Conservation (phyloP, 1,284 basidiomycete species). For the Sanghuangporus sanghuang region DNA sequence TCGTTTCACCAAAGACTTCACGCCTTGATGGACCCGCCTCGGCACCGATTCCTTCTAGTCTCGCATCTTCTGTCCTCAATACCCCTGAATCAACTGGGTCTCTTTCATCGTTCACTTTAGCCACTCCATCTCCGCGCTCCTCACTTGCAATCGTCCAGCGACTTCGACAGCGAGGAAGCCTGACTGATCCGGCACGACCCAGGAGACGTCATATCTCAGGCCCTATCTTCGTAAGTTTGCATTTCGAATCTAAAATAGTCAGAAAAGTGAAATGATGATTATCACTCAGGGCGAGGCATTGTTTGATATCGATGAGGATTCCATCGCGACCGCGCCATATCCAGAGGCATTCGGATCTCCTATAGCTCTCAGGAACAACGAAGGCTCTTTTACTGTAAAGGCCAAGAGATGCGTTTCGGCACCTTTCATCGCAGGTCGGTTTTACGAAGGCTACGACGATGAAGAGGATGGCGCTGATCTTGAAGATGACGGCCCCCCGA, state of each 20-base stretch:
- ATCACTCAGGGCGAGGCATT: slow-evolving; percentile 26
- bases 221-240: slow-evolving; percentile 14
- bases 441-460: slow-evolving; percentile 12
- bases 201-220: slow-evolving; percentile 47
- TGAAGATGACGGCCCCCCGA: slow-evolving; percentile 14
- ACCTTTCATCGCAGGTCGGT: slow-evolving; percentile 13
- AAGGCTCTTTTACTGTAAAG: neutral
- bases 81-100: slow-evolving; percentile 20
- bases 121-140: slow-evolving; percentile 66
- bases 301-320: slow-evolving; percentile 68
- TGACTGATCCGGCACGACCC: slow-evolving; percentile 66
- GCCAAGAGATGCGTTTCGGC: slow-evolving; percentile 15
- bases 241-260: neutral
- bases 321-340: slow-evolving; percentile 37
- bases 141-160: slow-evolving; percentile 51
- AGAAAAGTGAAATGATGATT: neutral
- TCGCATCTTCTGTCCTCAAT: slow-evolving; percentile 15
- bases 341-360: slow-evolving; percentile 37
- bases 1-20: slow-evolving; percentile 23
- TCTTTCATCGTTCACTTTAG: slow-evolving; percentile 30
- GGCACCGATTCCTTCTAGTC: slow-evolving; percentile 21
- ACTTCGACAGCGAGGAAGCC: slow-evolving; percentile 49
- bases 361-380: slow-evolving; percentile 20
- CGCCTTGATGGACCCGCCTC: slow-evolving; percentile 20
- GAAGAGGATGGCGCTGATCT: slow-evolving; percentile 13